phyloP scores from a whole-genome alignment of 2,329 filamentous ascomycete species.

The Pseudogymnoascus sp. region DNA sequence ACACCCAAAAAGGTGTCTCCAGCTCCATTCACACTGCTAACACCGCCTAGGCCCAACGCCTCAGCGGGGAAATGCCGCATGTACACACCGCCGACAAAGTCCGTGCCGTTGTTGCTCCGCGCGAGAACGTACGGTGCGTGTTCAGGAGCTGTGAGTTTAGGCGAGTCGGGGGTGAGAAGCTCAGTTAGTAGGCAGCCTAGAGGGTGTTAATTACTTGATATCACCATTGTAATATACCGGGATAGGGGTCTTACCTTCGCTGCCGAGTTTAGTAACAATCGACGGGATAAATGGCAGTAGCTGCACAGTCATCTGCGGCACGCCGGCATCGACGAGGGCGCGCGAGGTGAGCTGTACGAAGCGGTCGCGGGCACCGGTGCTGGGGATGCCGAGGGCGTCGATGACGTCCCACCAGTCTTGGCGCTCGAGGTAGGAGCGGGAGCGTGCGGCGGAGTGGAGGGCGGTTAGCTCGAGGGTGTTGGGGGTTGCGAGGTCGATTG shows the following conservation, averaged over 20 bases:
- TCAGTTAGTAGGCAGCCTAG: conserved; percentile 67
- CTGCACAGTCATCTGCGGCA: conserved; percentile 77
- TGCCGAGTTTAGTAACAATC: conserved; percentile 77
- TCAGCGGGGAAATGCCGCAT: conserved; percentile 62
- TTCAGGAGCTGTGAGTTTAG: conserved; percentile 54
- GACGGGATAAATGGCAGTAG: conserved; percentile 83
- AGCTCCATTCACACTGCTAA: conserved; percentile 88
- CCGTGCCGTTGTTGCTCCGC: conserved; percentile 47
- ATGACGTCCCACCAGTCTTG: conserved; percentile 72
- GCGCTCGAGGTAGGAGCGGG: conserved; percentile 53
- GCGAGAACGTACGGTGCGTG: conserved; percentile 66
- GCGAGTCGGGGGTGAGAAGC: conserved; percentile 61
- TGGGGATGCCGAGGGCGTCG: conserved; percentile 68
- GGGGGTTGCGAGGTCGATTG: conserved; percentile 71
- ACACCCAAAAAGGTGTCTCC: conserved; percentile 90
- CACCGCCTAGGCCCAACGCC: conserved; percentile 50
- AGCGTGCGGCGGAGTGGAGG: conserved; percentile 63
- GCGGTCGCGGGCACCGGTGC: conserved; percentile 60
- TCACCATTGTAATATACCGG: neutral
- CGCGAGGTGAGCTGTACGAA: conserved; percentile 62
- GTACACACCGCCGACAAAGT: conserved; percentile 67
- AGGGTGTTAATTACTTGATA: neutral
- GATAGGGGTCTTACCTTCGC: conserved; percentile 22
- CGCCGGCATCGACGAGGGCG: conserved; percentile 66
- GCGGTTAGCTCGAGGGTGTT: conserved; percentile 75